Evolutionary conservation across 1,284 basidiomycete genomes (phyloP).

Genomic region (Puccinia novopanici): DNA sequence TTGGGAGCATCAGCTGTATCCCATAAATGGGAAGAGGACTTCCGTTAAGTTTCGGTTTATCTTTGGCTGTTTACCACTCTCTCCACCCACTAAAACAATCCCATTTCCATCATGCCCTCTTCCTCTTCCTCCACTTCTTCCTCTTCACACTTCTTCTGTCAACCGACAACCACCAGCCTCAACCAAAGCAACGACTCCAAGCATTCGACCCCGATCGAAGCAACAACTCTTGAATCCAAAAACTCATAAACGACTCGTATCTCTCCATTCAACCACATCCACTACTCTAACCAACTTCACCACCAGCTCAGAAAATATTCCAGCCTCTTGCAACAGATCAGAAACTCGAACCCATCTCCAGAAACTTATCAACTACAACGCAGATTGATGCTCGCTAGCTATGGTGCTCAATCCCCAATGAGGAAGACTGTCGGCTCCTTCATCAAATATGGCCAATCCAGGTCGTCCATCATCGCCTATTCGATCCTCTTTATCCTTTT

Average conservation of each 20-base stretch:
- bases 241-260: background rate
- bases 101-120: too few species aligned
- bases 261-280: conserved; percentile 8
- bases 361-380: background rate
- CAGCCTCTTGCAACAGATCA: background rate
- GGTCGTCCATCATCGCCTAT: background rate
- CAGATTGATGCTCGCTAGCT: background rate
- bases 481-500: conserved; percentile 31
- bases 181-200: too few species aligned
- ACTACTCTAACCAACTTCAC: background rate
- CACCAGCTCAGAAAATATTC: conserved; percentile 8
- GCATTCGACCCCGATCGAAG: too few species aligned
- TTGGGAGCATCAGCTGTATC: too few species aligned
- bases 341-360: background rate
- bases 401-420: conserved; percentile 29
- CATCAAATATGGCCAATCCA: conserved; percentile 15
- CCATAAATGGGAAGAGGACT: too few species aligned
- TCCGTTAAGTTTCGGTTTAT: too few species aligned
- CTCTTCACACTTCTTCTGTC: too few species aligned
- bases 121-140: too few species aligned
- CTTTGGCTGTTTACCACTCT: too few species aligned
- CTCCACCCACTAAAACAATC: too few species aligned
- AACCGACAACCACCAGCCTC: too few species aligned
- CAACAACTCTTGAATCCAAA: too few species aligned
- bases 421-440: background rate